Evolutionary conservation across 345 rosid species (phyloP).

Genomic region (Populus deltoides): DNA sequence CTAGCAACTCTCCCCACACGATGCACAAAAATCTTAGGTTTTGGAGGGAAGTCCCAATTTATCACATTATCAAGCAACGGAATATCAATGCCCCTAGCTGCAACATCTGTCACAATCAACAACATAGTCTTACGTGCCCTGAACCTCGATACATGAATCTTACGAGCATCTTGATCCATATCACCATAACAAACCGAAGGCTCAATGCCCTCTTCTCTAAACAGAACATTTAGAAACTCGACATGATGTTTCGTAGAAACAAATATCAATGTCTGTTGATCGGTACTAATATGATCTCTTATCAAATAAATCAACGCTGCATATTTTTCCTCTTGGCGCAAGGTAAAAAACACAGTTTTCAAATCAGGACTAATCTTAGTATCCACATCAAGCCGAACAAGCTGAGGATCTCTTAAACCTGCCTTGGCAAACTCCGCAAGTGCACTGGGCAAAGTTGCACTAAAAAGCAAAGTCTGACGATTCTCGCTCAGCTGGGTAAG

Average conservation of each 20-base stretch:
- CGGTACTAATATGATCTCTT: conserved; percentile 71
- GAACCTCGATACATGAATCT: conserved; percentile 82
- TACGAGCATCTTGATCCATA: conserved; percentile 97
- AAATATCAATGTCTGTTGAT: conserved; percentile 80
- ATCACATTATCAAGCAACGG: conserved; percentile 96
- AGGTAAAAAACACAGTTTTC: conserved; percentile 59
- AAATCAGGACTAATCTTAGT: conserved; percentile 91
- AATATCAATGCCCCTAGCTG: conserved; percentile 96
- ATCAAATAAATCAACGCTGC: conserved; percentile 80
- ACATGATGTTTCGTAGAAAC: conserved; percentile 98
- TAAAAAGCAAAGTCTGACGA: conserved; percentile 89
- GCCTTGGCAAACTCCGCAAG: conserved; percentile 97
- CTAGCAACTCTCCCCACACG: conserved; percentile 95
- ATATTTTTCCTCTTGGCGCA: conserved; percentile 85
- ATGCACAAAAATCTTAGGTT: conserved; percentile 92
- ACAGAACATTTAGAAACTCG: conserved; percentile 78
- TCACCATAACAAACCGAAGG: conserved; percentile 96
- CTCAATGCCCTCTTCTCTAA: conserved; percentile 73
- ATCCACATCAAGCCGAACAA: conserved; percentile 86
- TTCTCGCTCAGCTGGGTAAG: conserved; percentile 79
- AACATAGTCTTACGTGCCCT: conserved; percentile 82
- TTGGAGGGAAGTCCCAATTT: conserved; percentile 96
- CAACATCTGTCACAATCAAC: conserved; percentile 90
- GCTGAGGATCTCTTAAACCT: conserved; percentile 88
- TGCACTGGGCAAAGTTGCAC: conserved; percentile 95